phyloP scores from a whole-genome alignment of 345 rosid species.

The Kernera saxatilis region DNA sequence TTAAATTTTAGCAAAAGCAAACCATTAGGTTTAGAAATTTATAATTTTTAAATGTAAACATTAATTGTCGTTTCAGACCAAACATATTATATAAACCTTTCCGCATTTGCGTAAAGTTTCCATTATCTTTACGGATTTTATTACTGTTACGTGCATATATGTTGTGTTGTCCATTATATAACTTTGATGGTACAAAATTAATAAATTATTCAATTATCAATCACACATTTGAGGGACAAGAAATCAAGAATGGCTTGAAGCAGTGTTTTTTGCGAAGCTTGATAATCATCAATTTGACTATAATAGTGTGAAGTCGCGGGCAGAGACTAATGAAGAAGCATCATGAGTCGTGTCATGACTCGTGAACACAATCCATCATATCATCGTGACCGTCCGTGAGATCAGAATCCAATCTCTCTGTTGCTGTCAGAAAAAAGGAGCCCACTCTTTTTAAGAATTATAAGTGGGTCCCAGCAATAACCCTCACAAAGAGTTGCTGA shows the following conservation, averaged over 20 bases:
- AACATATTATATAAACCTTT: neutral
- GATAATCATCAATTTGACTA: slow-evolving; percentile 8
- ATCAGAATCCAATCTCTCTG: slow-evolving; percentile 28
- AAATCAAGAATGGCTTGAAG: slow-evolving; percentile 1
- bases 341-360: slow-evolving; percentile 34
- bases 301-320: slow-evolving; percentile 10
- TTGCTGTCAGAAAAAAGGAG: slow-evolving; percentile 18
- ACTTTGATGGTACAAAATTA: neutral
- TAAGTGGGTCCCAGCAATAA: slow-evolving; percentile 17
- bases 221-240: neutral
- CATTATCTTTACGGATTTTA: neutral
- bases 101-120: neutral
- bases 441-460: slow-evolving; percentile 18
- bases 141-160: neutral
- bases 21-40: no score
- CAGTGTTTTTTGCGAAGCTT: neutral
- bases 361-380: slow-evolving; percentile 27
- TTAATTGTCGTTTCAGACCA: no score
- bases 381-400: slow-evolving; percentile 32
- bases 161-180: neutral
- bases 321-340: slow-evolving; percentile 25
- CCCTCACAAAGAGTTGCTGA: slow-evolving; percentile 2
- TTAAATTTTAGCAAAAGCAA: no score
- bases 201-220: neutral
- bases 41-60: no score